Base-by-base conservation (phyloP, 768 basidiomycete genomes). In the Suillus alpinus region DNA sequence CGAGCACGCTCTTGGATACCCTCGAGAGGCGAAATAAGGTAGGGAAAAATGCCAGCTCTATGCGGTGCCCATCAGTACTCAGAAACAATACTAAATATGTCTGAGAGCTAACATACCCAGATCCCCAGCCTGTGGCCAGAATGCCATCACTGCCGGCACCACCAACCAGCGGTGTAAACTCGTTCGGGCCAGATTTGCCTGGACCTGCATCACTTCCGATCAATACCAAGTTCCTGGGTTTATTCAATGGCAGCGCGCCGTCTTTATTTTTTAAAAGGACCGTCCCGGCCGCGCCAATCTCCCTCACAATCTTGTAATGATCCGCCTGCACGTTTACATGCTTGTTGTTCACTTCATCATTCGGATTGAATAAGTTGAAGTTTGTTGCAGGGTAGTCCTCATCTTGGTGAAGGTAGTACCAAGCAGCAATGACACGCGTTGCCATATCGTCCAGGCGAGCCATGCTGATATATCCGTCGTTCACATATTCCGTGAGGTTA, bases 101-200 rank as follows among this genome's bases (percentile, higher is more conserved):
- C 36, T 32, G 26, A 29, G n/a, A 29, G 13, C 9, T 20, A n/a
- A 66, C 71, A n/a, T 16, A 73, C 69, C 89, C 90, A 57, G 86
- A 87, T 23, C 91, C 93, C 92, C 93, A 94, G 32, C 91, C 91
- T 86, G 92, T 89, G 6, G 91, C 92, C 13, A 95, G 77, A 20
- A 87, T 81, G 16, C 91, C 90, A 63, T 81, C 82, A 43, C 74
- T 71, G 9, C 85, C 83, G 41, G 79, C 82, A 66, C 89, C 87
- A 31, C 26, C 26, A 26, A 26, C 3, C 26, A 2, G 26, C 26
- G 1, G 26, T 26, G 26, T 26, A 26, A 26, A 90, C 56, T 82
- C 78, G 68, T 91, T 91, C 0, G 89, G 87, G 0, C 90, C 90
- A 29, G 76, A 73, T 51, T 67, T 75, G 29, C 83, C 81, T 1